Evolutionary conservation across 805 yeast species (phyloP), one percentile per base, ranked within the genome.

Genomic region (Wickerhamomyces rabaulensis): DNA sequence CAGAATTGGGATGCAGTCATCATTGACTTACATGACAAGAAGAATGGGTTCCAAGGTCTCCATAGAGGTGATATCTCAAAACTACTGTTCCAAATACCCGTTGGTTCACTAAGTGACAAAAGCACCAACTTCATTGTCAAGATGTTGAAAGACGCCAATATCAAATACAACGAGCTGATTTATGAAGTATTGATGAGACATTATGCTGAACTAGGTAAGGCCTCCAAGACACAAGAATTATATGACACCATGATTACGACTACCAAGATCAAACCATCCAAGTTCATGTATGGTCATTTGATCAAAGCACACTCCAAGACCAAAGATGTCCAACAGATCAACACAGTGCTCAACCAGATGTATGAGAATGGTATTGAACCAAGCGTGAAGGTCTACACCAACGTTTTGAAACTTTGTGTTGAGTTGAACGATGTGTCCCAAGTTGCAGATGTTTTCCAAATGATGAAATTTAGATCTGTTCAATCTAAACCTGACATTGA

Each of bases 401-500:
- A 79, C 37, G 71, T 84, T 7, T 58, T 87, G 38, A 81, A 82
- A 50, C 71, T 87, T 21, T 79, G 84, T 56, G 79, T 81, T 7
- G 71, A 78, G 45, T 58, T 72, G 43, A 67, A 60, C 47, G 76
- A 77, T 45, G 78, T 72, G 50, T 62, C 69, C 16, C 80, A 84
- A 51, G 95, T 96, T 0, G 75, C 77, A 46, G 80, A 80, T 40
- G 69, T 87, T 2, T 94, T 94, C 65, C 89, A 84, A 53, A 79
- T 88, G 51, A 81, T 94, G 90, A 92, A 89, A 60, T 92, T 87
- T 61, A 63, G 84, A 53, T 80, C 94, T 1, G 58, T 70, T 5
- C 68, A 70, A 23, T 79, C 90, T 15, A 74, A 78, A 42, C 97
- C 98, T 0, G 85, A 81, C 41, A 57, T 78, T 0, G 64, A 67